phyloP scores from a whole-genome alignment of 2,329 filamentous ascomycete genomes.

The Sporothrix euskadiensis region DNA sequence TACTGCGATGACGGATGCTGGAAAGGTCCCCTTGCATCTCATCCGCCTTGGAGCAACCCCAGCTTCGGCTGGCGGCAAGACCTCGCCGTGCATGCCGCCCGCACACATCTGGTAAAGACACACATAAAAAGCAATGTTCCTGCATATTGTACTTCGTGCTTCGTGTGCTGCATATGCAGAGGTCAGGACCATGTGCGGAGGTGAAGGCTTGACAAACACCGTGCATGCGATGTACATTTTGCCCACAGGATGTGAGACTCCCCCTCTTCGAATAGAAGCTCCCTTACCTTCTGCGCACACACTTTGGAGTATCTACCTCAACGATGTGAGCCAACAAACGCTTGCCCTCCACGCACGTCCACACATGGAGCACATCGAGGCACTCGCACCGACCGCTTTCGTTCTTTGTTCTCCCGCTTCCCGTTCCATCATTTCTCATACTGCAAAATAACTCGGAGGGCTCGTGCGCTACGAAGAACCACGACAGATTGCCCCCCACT shows the following conservation, averaged over 20 bases:
- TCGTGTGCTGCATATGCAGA: conserved; percentile 5
- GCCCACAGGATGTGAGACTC: not conserved
- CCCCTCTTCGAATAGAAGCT: not conserved
- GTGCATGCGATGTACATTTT: not conserved
- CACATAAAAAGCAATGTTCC: not conserved
- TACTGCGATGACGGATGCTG: not conserved
- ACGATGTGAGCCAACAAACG: not conserved
- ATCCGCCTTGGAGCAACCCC: not conserved
- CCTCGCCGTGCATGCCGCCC: not conserved
- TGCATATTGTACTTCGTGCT: not conserved
- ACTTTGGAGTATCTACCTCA: not conserved
- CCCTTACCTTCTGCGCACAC: not conserved
- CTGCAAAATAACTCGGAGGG: not conserved
- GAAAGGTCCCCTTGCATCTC: not conserved
- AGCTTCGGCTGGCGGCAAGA: not conserved
- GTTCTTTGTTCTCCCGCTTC: not conserved
- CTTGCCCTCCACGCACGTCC: conserved; percentile 1
- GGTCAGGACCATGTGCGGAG: not conserved
- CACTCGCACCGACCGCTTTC: not conserved
- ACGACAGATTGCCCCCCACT: not conserved
- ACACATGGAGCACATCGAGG: not conserved
- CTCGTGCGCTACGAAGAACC: not conserved
- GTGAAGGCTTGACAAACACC: not conserved
- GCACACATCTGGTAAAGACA: not conserved
- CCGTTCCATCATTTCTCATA: not conserved